Percentiles rank a stretch among this genome's conserved stretches.
These are phyloP conservation scores for Cornus florida DNA, from an alignment of 148 eudicot genomes.

Conservation along the genomic window DNA sequence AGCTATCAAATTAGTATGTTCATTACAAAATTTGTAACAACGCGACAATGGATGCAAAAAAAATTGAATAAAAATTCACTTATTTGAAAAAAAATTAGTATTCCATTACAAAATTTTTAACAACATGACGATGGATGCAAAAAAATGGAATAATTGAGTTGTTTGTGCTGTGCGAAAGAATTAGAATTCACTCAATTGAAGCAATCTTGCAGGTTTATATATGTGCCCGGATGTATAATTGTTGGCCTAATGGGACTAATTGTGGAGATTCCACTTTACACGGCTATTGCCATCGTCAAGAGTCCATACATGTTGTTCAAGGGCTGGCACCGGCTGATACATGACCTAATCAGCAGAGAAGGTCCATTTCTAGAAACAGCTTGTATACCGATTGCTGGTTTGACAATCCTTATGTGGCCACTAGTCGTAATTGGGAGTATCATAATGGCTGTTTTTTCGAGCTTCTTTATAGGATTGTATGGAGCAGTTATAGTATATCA, in stretches of 20 bases:
- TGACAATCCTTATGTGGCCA: constrained; percentile 62
- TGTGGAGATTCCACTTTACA: constrained; percentile 79
- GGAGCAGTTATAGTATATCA: constrained; percentile 78
- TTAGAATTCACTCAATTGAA: constrained; percentile 15
- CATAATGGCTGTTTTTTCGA: constrained; percentile 60
- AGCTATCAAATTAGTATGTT: neutral
- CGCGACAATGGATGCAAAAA: neutral
- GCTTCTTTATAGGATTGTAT: constrained; percentile 78
- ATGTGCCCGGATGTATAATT: constrained; percentile 78
- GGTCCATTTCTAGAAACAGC: constrained; percentile 95
- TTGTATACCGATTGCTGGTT: constrained; percentile 90
- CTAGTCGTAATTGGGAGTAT: constrained; percentile 71
- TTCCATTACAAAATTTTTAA: no score
- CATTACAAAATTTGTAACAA: neutral
- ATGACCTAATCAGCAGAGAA: constrained; percentile 82
- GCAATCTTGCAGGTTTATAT: constrained; percentile 64
- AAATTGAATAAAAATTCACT: no score
- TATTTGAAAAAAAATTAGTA: neutral
- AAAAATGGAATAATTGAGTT: neutral
- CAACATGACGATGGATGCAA: neutral
- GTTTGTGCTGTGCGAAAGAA: neutral
- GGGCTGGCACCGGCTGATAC: constrained; percentile 83
- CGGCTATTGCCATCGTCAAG: constrained; percentile 70
- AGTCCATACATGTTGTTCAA: constrained; percentile 84
- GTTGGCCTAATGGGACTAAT: constrained; percentile 74